Evolutionary conservation across 495 filamentous ascomycete species (phyloP), one percentile per base, ranked within the genome.

Genomic region (Penicillium coprophilum): DNA sequence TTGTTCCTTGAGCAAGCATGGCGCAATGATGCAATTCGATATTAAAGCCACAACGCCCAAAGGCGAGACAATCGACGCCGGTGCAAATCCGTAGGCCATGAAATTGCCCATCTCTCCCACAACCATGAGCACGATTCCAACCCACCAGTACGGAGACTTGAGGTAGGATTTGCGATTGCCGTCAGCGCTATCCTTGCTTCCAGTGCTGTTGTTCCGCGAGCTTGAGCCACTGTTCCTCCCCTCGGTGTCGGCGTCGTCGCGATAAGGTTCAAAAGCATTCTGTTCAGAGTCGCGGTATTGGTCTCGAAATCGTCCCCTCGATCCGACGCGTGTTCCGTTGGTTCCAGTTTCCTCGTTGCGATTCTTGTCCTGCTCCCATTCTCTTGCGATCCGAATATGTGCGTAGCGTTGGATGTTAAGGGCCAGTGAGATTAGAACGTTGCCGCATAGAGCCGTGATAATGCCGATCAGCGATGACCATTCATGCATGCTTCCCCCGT

Each of bases 391-490:
- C 36, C 88, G 82, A 53, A 94, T 89, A 67, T 98, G 94, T 17
- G 92, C 92, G 68, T 97, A 97, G 50, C 95, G 89, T 70, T 97
- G 94, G 45, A 94, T 90, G 61, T 98, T 98, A 54, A 98, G 88
- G 13, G 94, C 94, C 51, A 97, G 80, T 5, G 92, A 95, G 36
- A 98, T 97, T 51, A 98, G 77, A 32, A 96, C 79, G 68, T 97
- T 97, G 32, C 94, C 94, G 46, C 83, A 77, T 66, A 98, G 91
- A 38, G 94, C 93, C 1, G 92, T 92, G 45, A 92, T 70, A 63
- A 98, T 97, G 62, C 94, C 94, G 63, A 98, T 97, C 54, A 97
- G 73, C 1, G 90, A 93, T 11, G 90, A 94, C 92, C 92, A 96
- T 63, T 89, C 79, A 52, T 85, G 82, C 8, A 89, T 71, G 1